phyloP scores from a whole-genome alignment of 768 basidiomycete genomes.

The Mycena vitilis region DNA sequence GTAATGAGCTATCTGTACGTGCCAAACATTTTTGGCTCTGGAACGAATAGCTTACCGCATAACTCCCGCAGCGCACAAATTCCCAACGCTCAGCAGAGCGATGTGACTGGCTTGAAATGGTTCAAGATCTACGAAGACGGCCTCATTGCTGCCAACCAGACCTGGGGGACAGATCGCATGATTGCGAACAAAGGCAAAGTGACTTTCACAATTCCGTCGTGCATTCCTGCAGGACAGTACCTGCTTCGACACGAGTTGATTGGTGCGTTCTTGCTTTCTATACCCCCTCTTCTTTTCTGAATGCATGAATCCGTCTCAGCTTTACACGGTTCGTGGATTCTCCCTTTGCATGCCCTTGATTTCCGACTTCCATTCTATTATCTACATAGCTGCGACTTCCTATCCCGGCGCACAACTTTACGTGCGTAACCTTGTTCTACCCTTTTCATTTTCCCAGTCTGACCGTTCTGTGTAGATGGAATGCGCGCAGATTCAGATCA shows the following conservation, averaged over 20 bases:
- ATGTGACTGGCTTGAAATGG: constrained; percentile 56
- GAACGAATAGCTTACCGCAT: constrained; percentile 11
- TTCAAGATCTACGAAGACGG: constrained; percentile 59
- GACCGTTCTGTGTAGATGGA: constrained; percentile 49
- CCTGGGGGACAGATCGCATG: constrained; percentile 54
- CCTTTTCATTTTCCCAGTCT: constrained; percentile 6
- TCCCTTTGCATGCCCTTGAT: background rate
- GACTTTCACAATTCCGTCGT: constrained; percentile 45
- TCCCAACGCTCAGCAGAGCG: constrained; percentile 47
- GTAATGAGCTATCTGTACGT: constrained; percentile 63
- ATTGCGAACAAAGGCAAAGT: constrained; percentile 55
- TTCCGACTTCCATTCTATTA: constrained; percentile 41
- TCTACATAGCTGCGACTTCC: constrained; percentile 51
- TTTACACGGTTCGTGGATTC: constrained; percentile 33
- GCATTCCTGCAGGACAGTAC: constrained; percentile 36
- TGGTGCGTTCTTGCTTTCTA: constrained; percentile 45
- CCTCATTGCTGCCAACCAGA: constrained; percentile 39
- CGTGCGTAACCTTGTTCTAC: constrained; percentile 43
- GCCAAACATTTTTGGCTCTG: background rate
- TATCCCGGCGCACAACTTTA: constrained; percentile 72
- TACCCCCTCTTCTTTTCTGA: background rate
- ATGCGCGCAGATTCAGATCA: constrained; percentile 60
- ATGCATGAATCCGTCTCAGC: constrained; percentile 19
- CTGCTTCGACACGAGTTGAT: constrained; percentile 64
- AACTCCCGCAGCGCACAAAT: constrained; percentile 53